Evolutionary conservation across 192 early-diverging fungal genomes (phyloP).

Genomic region (Coemansia sp.): DNA sequence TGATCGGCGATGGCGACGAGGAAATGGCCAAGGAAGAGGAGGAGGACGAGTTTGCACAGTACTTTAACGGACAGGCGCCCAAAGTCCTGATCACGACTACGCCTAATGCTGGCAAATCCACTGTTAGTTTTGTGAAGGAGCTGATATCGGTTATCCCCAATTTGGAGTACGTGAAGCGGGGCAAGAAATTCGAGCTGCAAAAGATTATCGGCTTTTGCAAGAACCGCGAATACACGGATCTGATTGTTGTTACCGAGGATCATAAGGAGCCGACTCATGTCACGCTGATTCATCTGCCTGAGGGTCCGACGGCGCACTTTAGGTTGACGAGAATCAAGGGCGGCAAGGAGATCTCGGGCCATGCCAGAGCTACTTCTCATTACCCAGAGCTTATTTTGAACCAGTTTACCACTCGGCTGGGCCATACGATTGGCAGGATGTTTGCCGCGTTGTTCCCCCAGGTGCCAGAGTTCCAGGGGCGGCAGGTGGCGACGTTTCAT

Average conservation of each 20-base stretch:
- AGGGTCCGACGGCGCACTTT: constrained; percentile 98
- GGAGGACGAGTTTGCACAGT: constrained; percentile 83
- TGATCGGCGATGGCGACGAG: constrained; percentile 75
- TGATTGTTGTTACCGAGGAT: constrained; percentile 95
- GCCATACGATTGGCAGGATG: constrained; percentile 95
- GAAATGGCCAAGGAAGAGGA: constrained; percentile 87
- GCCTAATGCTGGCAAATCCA: constrained; percentile 54
- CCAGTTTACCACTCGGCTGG: constrained; percentile 95
- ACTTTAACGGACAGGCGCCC: constrained; percentile 86
- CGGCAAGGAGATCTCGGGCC: constrained; percentile 80
- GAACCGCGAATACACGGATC: constrained; percentile 90
- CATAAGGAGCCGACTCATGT: constrained; percentile 86
- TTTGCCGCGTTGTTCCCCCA: constrained; percentile 97
- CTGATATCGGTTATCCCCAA: constrained; percentile 90
- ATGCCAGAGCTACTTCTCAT: constrained; percentile 78
- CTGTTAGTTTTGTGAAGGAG: constrained; percentile 89
- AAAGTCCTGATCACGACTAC: constrained; percentile 94
- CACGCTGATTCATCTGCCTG: constrained; percentile 92
- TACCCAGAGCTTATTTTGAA: constrained; percentile 97
- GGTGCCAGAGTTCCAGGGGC: constrained; percentile 92
- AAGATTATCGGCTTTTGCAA: constrained; percentile 90
- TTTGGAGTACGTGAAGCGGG: constrained; percentile 86
- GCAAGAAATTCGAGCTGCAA: constrained; percentile 83
- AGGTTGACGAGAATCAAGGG: constrained; percentile 83
- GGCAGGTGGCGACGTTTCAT: constrained; percentile 95